A percentile compares a stretch with the other conserved stretches of the same genome.
Evolutionary conservation across 75 land plant species (phyloP).

Genomic region (Sequoiadendron giganteum): DNA sequence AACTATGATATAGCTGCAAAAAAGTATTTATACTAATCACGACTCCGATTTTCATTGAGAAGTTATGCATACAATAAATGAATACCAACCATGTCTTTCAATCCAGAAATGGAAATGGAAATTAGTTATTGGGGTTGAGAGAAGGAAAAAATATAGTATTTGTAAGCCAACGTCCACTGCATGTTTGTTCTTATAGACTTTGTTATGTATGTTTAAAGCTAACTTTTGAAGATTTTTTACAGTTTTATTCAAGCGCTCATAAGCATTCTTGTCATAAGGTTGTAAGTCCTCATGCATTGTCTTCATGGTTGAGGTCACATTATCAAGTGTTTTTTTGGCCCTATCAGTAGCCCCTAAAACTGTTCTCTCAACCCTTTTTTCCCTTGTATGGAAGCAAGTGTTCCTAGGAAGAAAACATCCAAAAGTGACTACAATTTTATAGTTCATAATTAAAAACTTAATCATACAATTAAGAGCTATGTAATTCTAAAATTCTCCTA

Average conservation of each 20-base stretch:
- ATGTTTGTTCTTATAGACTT: slow-evolving; percentile 39
- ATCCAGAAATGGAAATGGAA: neutral
- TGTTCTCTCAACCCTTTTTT: slow-evolving; percentile 42
- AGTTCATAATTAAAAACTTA: neutral
- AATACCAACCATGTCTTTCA: neutral
- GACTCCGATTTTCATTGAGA: neutral
- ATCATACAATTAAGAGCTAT: neutral
- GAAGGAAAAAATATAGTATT: slow-evolving; percentile 23
- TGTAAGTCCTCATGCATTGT: slow-evolving; percentile 13
- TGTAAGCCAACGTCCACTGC: slow-evolving; percentile 34
- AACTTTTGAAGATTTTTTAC: slow-evolving; percentile 20
- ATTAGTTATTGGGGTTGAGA: neutral
- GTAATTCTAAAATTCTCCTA: neutral
- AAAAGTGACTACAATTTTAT: slow-evolving; percentile 19
- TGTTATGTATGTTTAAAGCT: slow-evolving; percentile 34
- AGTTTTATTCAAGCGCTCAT: slow-evolving; percentile 34
- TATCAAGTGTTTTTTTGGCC: slow-evolving; percentile 47
- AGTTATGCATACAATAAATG: neutral
- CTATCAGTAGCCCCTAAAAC: slow-evolving; percentile 41
- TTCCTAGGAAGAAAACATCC: slow-evolving; percentile 39
- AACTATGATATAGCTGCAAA: slow-evolving; percentile 39
- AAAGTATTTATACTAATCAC: neutral
- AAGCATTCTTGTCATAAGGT: slow-evolving; percentile 8
- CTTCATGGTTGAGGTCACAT: slow-evolving; percentile 35
- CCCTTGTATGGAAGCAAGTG: slow-evolving; percentile 39